Percentiles rank a stretch among this genome's conserved stretches.
These are phyloP conservation scores for Hymenoscyphus linearis DNA, from an alignment of 2,329 filamentous ascomycete species.

Conservation along the genomic window DNA sequence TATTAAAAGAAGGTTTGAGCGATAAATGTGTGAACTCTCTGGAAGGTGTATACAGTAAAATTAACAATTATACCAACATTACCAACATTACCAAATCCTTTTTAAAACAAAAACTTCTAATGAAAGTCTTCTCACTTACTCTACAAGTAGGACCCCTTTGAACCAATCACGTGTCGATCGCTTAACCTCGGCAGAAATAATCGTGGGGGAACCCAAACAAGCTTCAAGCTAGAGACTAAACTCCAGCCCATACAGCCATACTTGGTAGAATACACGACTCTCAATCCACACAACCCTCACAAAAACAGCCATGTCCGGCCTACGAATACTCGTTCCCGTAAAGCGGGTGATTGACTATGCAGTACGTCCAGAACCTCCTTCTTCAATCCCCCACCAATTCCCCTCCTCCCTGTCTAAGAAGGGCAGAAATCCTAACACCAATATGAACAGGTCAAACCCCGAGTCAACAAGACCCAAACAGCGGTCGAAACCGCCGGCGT, in stretches of 20 bases:
- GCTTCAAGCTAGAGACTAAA: neutral
- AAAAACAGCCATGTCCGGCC: conserved; percentile 47
- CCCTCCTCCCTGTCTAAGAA: neutral
- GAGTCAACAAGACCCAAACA: conserved; percentile 68
- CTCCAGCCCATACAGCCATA: too few species aligned
- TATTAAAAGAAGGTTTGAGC: too few species aligned
- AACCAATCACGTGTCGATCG: neutral
- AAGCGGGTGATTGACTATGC: conserved; percentile 87
- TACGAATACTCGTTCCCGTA: conserved; percentile 73
- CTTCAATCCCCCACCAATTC: neutral
- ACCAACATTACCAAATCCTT: too few species aligned
- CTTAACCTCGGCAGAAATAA: neutral
- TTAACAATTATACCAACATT: too few species aligned
- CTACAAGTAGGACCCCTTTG: neutral
- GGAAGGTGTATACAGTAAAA: too few species aligned
- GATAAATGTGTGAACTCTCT: too few species aligned
- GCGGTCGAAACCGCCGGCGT: conserved; percentile 88
- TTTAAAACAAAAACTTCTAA: too few species aligned
- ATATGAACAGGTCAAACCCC: conserved; percentile 55
- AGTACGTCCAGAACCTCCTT: conserved; percentile 43
- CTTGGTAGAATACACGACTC: neutral
- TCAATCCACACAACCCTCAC: neutral
- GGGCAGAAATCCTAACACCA: neutral
- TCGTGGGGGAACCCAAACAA: neutral
- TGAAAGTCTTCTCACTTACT: too few species aligned